Conservation (phyloP, 2,329 filamentous ascomycete genomes). For the Aspergillus sp. region DNA sequence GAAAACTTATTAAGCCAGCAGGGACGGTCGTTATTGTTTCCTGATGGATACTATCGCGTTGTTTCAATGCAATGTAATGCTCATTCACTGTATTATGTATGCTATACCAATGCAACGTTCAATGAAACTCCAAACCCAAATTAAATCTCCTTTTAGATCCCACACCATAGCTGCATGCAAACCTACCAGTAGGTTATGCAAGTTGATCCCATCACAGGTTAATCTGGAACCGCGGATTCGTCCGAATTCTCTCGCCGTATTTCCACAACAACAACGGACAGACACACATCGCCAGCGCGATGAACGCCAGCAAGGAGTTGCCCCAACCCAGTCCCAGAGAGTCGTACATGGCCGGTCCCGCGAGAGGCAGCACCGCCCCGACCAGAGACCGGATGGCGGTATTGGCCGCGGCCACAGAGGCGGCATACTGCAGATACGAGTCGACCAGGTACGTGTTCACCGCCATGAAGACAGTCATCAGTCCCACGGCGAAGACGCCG, state of each 20-base stretch:
- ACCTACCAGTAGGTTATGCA: too few species aligned
- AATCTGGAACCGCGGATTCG: slow-evolving; percentile 19
- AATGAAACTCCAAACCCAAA: too few species aligned
- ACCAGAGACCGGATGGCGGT: slow-evolving; percentile 40
- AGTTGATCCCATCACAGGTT: too few species aligned
- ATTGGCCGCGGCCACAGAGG: slow-evolving; percentile 61
- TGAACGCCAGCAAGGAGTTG: slow-evolving; percentile 55
- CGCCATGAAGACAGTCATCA: slow-evolving; percentile 46
- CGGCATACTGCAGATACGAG: slow-evolving; percentile 58
- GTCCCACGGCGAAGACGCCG: slow-evolving; percentile 33
- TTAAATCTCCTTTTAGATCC: too few species aligned
- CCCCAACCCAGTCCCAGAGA: slow-evolving; percentile 61
- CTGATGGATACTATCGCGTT: too few species aligned
- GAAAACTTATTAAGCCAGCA: too few species aligned
- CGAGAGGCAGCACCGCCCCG: slow-evolving; percentile 59
- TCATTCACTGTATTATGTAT: too few species aligned
- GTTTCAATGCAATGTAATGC: too few species aligned
- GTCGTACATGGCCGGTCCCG: slow-evolving; percentile 59
- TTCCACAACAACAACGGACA: slow-evolving; percentile 36
- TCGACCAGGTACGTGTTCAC: slow-evolving; percentile 66
- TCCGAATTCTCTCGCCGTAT: slow-evolving; percentile 18
- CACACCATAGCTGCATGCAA: too few species aligned
- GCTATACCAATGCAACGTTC: too few species aligned
- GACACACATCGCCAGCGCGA: slow-evolving; percentile 49
- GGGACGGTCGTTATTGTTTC: too few species aligned